Conservation (phyloP, 2,329 filamentous ascomycete genomes). For the Cladophialophora exuberans region DNA sequence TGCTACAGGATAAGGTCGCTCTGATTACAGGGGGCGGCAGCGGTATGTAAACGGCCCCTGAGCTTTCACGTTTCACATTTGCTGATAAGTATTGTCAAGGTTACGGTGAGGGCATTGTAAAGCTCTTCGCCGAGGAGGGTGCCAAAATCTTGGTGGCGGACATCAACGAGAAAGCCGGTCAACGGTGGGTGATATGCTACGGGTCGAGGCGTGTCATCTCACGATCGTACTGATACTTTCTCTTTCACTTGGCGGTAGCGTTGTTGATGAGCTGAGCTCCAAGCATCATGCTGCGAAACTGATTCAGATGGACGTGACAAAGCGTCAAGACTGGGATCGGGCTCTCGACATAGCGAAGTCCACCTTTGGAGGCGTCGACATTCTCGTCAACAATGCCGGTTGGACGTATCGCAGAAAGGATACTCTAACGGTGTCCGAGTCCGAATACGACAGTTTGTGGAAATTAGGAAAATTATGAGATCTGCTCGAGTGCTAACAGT, state of each 20-base stretch:
- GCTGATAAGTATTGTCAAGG: not conserved
- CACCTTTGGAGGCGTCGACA: slow-evolving; percentile 22
- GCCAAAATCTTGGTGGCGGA: slow-evolving; percentile 40
- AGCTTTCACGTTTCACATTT: not conserved
- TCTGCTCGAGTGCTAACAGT: not conserved
- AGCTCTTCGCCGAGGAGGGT: slow-evolving; percentile 41
- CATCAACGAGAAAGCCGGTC: slow-evolving; percentile 6
- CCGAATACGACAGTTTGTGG: slow-evolving; percentile 42
- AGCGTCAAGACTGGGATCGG: slow-evolving; percentile 17
- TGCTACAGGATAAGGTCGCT: not conserved
- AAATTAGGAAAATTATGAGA: not conserved
- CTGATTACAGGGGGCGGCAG: not conserved
- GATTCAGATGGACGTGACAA: slow-evolving; percentile 16
- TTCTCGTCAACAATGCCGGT: slow-evolving; percentile 28
- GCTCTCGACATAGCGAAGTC: slow-evolving; percentile 17
- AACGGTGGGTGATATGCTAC: slow-evolving; percentile 7
- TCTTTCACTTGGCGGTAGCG: no score
- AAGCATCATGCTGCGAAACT: not conserved
- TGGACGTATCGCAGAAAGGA: slow-evolving; percentile 42
- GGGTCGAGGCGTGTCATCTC: no score
- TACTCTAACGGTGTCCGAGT: slow-evolving; percentile 45
- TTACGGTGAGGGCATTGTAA: slow-evolving; percentile 43
- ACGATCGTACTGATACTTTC: no score
- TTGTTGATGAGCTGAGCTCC: no score
- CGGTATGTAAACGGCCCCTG: not conserved